Percentiles rank a stretch among this genome's conserved stretches.
Evolutionary conservation across 78 protist species (phyloP).

Genomic region (Fonticula alba): DNA sequence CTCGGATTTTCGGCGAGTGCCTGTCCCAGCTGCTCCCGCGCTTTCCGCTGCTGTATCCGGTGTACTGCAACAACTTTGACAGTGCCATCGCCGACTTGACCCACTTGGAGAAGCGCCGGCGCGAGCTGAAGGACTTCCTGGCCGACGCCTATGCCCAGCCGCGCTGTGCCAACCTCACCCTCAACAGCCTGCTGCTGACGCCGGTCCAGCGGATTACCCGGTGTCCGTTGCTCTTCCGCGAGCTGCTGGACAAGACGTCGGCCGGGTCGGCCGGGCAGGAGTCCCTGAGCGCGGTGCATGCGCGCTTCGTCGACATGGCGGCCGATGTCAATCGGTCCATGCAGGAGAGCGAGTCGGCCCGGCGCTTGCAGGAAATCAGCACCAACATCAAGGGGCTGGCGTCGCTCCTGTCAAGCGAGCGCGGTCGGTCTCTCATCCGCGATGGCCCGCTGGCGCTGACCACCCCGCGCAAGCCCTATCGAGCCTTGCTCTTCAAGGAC

Average conservation of each 20-base stretch:
- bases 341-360: background rate
- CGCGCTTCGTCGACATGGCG: background rate
- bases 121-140: background rate
- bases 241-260: no score
- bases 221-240: constrained; percentile 4
- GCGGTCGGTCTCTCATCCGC: background rate
- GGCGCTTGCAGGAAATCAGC: background rate
- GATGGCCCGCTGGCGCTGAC: background rate
- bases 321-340: background rate
- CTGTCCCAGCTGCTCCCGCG: no score
- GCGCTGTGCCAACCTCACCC: background rate
- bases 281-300: no score
- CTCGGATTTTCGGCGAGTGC: no score
- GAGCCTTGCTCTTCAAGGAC: constrained; percentile 2
- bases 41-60: background rate
- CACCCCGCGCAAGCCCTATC: background rate
- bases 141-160: background rate
- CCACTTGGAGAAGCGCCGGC: no score
- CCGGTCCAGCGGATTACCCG: constrained; percentile 30
- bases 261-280: no score
- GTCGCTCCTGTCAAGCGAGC: no score
- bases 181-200: constrained; percentile 1
- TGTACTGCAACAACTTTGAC: constrained; percentile 2
- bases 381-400: background rate
- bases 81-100: background rate